These are phyloP conservation scores for Dactylellina haptotyla DNA, from an alignment of 2,329 filamentous ascomycete genomes.

Conservation along the genomic window DNA sequence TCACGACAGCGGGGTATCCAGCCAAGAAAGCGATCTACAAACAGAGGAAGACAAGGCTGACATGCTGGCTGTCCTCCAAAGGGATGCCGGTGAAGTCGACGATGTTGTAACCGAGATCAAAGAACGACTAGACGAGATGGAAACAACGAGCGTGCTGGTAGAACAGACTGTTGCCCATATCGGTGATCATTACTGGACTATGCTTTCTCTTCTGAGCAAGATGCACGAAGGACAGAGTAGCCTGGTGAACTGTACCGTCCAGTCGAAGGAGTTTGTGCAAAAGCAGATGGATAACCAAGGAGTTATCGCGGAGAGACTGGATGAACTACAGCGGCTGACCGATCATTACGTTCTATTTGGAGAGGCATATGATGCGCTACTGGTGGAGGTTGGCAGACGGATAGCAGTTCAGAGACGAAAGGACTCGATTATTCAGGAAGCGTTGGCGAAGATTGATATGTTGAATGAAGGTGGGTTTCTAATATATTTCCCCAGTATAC, in stretches of 20 bases:
- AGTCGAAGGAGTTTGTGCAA: conserved; percentile 64
- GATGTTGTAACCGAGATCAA: conserved; percentile 76
- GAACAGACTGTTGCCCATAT: conserved; percentile 69
- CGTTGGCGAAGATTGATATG: conserved; percentile 78
- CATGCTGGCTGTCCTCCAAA: conserved; percentile 81
- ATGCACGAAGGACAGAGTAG: conserved; percentile 57
- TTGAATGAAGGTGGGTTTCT: conserved; percentile 68
- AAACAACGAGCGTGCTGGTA: conserved; percentile 73
- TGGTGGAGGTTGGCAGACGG: conserved; percentile 83
- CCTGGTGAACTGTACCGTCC: conserved; percentile 63
- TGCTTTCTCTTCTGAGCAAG: conserved; percentile 50
- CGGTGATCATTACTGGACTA: conserved; percentile 52
- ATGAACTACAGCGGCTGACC: conserved; percentile 79
- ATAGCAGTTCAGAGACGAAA: conserved; percentile 78
- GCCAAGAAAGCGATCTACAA: conserved; percentile 29
- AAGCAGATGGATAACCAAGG: conserved; percentile 79
- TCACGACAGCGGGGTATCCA: conserved; percentile 34
- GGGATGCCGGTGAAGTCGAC: conserved; percentile 75
- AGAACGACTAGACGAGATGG: conserved; percentile 80
- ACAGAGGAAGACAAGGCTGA: conserved; percentile 68
- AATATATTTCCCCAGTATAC: background rate
- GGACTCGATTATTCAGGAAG: conserved; percentile 77
- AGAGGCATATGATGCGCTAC: conserved; percentile 81
- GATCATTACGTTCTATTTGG: conserved; percentile 90
- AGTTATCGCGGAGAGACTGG: conserved; percentile 74